Evolutionary conservation across 2,329 filamentous ascomycete genomes (phyloP).

Genomic region (Celoporthe dispersa): DNA sequence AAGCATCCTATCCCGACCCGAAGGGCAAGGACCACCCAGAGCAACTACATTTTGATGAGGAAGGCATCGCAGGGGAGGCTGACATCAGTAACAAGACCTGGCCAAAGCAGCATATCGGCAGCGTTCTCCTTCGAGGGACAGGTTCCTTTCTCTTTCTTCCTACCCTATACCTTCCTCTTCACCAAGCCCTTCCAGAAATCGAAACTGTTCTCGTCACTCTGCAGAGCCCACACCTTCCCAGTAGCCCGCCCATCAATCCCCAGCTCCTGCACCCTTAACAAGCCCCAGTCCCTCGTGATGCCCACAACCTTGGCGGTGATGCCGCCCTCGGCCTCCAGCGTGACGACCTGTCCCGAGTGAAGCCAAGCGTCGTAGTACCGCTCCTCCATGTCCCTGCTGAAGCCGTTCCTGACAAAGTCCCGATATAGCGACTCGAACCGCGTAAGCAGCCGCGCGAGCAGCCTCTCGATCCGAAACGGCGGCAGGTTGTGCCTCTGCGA

Average conservation of each 20-base stretch:
- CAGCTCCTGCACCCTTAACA: slow-evolving; percentile 84
- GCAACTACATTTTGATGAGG: no score
- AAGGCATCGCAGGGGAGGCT: no score
- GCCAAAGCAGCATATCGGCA: no score
- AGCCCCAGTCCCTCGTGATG: slow-evolving; percentile 89
- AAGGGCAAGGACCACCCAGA: no score
- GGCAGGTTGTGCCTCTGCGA: slow-evolving; percentile 43
- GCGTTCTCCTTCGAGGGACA: no score
- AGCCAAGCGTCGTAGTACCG: slow-evolving; percentile 86
- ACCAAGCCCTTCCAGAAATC: slow-evolving; percentile 93
- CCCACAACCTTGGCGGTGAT: slow-evolving; percentile 78
- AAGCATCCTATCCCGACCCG: no score
- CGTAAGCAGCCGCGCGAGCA: slow-evolving; percentile 80
- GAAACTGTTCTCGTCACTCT: slow-evolving; percentile 98
- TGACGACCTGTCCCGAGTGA: slow-evolving; percentile 74
- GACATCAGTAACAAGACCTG: no score
- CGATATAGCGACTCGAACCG: slow-evolving; percentile 78
- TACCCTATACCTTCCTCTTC: slow-evolving; percentile 71
- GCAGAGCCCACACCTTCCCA: slow-evolving; percentile 79
- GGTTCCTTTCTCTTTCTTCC: not conserved
- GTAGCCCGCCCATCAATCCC: slow-evolving; percentile 73
- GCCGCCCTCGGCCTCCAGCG: slow-evolving; percentile 79
- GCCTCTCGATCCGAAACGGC: slow-evolving; percentile 73
- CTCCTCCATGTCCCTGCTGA: slow-evolving; percentile 72
- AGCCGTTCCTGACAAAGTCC: slow-evolving; percentile 76